Base-by-base conservation (phyloP, 805 yeast species). In the Barnettozyma salicaria region DNA sequence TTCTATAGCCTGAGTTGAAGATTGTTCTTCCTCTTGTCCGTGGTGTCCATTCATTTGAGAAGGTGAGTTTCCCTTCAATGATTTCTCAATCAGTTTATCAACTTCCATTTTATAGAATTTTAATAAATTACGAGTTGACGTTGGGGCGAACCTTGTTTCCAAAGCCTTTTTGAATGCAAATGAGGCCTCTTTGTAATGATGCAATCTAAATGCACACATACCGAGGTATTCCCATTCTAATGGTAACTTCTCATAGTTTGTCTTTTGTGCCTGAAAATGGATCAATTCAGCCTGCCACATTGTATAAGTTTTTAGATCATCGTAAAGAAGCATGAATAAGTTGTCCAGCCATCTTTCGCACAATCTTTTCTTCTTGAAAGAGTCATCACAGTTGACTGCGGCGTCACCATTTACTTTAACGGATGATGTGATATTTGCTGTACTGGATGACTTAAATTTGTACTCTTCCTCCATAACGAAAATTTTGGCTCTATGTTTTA, bases 171-270 rank as follows among this genome's bases (percentile, higher is more conserved):
- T 70, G 61, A 83, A 89, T 7, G 97, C 96, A 32, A 73, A 73
- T 1, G 89, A 78, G 0, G 97, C 96, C 59, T 88, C 97, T 48
- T 80, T 85, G 45, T 65, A 70, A 58, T 90, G 96, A 44, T 88
- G 87, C 47, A 94, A 68, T 46, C 98, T 74, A 50, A 71, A 74
- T 1, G 97, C 94, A 33, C 88, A 79, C 49, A 76, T 67, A 2
- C 99, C 99, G 44, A 89, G 68, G 24, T 86, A 67, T 61, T 94
- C 96, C 96, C 97, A 89, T 60, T 89, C 97, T 40, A 82, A 64
- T 0, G 96, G 78, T 20, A 80, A 65, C 55, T 85, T 88, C 49
- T 75, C 76, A 58, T 81, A 83, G 29, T 76, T 78, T 58, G 86
- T 69, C 59, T 86, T 85, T 57, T 87, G 95, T 6, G 94, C 86